These are phyloP conservation scores for Boletus sensibilis DNA, from an alignment of 768 basidiomycete genomes.

Conservation along the genomic window DNA sequence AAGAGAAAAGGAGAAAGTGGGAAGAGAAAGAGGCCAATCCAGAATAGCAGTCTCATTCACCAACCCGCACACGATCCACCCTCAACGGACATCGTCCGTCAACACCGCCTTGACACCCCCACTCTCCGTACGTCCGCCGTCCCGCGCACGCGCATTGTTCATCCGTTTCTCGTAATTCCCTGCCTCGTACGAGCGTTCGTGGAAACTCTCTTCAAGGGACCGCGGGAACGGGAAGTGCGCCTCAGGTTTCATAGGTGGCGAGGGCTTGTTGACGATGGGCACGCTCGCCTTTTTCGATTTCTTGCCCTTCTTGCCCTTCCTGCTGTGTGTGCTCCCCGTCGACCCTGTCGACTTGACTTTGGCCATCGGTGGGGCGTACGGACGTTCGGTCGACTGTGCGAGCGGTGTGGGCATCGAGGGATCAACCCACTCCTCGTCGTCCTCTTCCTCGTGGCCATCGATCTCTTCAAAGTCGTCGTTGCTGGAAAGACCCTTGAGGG, in stretches of 20 bases:
- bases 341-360: constrained; percentile 29
- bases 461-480: constrained; percentile 31
- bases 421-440: constrained; percentile 66
- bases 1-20: background rate
- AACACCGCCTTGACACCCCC: constrained; percentile 79
- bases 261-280: constrained; percentile 40
- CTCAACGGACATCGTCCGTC: constrained; percentile 38
- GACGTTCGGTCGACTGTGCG: constrained; percentile 23
- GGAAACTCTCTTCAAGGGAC: constrained; percentile 40
- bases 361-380: constrained; percentile 29
- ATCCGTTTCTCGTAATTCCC: constrained; percentile 50
- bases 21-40: background rate
- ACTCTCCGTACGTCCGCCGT: constrained; percentile 82
- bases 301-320: constrained; percentile 35
- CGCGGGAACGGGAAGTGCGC: constrained; percentile 68
- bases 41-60: constrained; percentile 14
- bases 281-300: constrained; percentile 37
- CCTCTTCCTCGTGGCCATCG: constrained; percentile 32
- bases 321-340: constrained; percentile 24
- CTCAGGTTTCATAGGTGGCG: constrained; percentile 27
- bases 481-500: constrained; percentile 27
- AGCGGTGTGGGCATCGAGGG: constrained; percentile 50
- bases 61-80: constrained; percentile 5
- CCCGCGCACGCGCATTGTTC: constrained; percentile 71
- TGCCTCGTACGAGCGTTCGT: constrained; percentile 21